Evolutionary conservation across 2,329 filamentous ascomycete genomes (phyloP).

Genomic region (Trichothecium sympodiale): DNA sequence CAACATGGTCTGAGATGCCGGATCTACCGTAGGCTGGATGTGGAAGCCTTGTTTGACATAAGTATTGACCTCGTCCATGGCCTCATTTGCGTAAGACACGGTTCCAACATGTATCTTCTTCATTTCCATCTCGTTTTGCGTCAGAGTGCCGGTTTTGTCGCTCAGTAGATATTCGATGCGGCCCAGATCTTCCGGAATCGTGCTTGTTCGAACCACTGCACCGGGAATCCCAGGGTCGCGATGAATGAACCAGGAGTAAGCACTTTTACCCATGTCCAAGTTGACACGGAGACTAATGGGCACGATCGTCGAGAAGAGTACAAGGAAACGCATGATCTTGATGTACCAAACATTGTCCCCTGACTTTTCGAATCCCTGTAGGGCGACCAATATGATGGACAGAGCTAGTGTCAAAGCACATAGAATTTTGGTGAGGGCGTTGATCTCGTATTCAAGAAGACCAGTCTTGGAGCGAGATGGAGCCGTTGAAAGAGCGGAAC

Average conservation of each 20-base stretch:
- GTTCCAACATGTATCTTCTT: conserved; percentile 98
- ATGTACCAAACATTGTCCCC: conserved; percentile 75
- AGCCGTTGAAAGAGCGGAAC: conserved; percentile 86
- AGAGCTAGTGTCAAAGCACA: conserved; percentile 79
- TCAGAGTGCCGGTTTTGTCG: conserved; percentile 96
- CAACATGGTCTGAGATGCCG: conserved; percentile 36
- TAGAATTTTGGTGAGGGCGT: conserved; percentile 90
- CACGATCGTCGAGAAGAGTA: conserved; percentile 98
- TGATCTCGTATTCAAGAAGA: conserved; percentile 90
- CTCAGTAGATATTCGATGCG: conserved; percentile 93
- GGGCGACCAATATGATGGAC: conserved; percentile 76
- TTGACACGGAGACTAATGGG: conserved; percentile 95
- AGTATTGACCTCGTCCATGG: conserved; percentile 90
- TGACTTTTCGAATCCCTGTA: conserved; percentile 67
- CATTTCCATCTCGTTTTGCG: conserved; percentile 97
- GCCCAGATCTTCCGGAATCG: conserved; percentile 91
- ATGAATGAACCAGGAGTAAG: conserved; percentile 94
- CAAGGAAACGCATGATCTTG: conserved; percentile 94
- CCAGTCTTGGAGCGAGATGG: conserved; percentile 90
- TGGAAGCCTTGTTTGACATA: conserved; percentile 82
- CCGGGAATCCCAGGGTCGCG: conserved; percentile 80
- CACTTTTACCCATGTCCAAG: conserved; percentile 91
- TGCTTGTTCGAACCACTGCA: conserved; percentile 90
- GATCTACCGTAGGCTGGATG: conserved; percentile 32
- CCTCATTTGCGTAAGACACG: conserved; percentile 94